These are phyloP conservation scores for Gynostemma pentaphyllum DNA, from an alignment of 306 rosid species.

Conservation along the genomic window DNA sequence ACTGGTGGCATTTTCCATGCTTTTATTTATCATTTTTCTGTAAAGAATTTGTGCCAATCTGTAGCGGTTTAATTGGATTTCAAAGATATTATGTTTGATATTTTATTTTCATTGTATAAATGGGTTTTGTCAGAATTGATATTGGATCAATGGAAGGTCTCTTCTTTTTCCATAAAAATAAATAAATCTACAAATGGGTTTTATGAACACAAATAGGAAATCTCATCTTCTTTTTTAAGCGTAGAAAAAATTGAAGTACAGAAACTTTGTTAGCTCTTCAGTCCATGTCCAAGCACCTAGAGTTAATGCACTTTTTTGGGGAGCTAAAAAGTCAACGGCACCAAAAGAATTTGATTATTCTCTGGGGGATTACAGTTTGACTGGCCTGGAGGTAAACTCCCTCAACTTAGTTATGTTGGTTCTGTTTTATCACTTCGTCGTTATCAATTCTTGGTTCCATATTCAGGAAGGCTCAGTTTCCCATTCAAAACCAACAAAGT, in stretches of 20 bases:
- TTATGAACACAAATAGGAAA: background rate
- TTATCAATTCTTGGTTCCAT: slow-evolving; percentile 6
- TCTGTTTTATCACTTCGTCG: background rate
- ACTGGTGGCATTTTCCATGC: background rate
- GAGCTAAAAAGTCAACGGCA: slow-evolving; percentile 28
- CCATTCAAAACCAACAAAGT: slow-evolving; percentile 21
- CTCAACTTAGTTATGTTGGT: background rate
- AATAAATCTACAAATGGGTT: no score
- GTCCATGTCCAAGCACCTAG: slow-evolving; percentile 14
- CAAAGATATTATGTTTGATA: background rate
- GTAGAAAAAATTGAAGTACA: slow-evolving; percentile 25
- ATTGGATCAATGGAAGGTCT: background rate
- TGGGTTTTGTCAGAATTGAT: background rate
- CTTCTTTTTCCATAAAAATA: background rate
- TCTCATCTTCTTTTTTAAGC: background rate
- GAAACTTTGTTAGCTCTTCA: slow-evolving; percentile 13
- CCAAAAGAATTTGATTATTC: slow-evolving; percentile 25
- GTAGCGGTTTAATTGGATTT: background rate
- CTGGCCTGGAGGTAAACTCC: slow-evolving; percentile 24
- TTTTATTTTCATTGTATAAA: background rate
- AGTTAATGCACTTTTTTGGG: slow-evolving; percentile 57
- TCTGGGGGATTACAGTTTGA: slow-evolving; percentile 35
- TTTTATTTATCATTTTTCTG: background rate
- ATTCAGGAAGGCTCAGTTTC: slow-evolving; percentile 23
- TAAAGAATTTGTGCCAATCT: background rate